Percentiles rank a stretch among this genome's conserved stretches.
Evolutionary conservation across 352 stramenopile species (phyloP).

Genomic region (Aphanomyces invadans): DNA sequence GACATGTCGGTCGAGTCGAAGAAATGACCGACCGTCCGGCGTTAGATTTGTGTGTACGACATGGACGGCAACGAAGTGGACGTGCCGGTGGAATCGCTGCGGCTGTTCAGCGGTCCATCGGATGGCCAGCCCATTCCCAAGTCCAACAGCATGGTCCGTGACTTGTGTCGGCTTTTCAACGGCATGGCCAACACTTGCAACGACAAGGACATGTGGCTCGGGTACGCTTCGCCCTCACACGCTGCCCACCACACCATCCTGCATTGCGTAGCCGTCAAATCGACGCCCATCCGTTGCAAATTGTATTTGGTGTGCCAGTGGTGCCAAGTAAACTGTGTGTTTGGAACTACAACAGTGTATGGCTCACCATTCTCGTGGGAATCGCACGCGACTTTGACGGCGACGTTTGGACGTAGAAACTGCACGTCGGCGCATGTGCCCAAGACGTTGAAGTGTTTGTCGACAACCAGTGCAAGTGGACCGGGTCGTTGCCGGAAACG

Average conservation of each 20-base stretch:
- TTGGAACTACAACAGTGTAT: constrained; percentile 77
- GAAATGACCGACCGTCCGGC: background rate
- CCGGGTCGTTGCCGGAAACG: constrained; percentile 58
- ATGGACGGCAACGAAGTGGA: constrained; percentile 44
- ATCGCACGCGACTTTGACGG: too few species aligned
- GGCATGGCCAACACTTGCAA: constrained; percentile 48
- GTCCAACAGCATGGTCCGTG: constrained; percentile 61
- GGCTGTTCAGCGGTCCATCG: constrained; percentile 43
- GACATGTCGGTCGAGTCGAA: background rate
- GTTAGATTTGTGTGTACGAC: constrained; percentile 57
- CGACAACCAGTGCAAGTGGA: constrained; percentile 57
- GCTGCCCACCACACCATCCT: too few species aligned
- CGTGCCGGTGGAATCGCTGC: constrained; percentile 37
- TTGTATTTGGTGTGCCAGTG: constrained; percentile 40
- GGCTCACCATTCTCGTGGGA: too few species aligned
- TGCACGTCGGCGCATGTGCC: constrained; percentile 36
- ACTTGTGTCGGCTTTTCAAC: constrained; percentile 47
- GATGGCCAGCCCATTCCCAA: constrained; percentile 42
- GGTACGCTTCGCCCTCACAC: too few species aligned
- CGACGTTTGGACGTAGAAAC: constrained; percentile 29
- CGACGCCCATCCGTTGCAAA: constrained; percentile 35
- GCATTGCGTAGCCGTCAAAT: constrained; percentile 25
- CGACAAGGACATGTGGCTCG: constrained; percentile 76
- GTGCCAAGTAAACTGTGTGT: constrained; percentile 58
- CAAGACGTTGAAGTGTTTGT: constrained; percentile 63